Base-by-base conservation (phyloP, 2,329 filamentous ascomycete genomes). In the Venturia aucupariae region DNA sequence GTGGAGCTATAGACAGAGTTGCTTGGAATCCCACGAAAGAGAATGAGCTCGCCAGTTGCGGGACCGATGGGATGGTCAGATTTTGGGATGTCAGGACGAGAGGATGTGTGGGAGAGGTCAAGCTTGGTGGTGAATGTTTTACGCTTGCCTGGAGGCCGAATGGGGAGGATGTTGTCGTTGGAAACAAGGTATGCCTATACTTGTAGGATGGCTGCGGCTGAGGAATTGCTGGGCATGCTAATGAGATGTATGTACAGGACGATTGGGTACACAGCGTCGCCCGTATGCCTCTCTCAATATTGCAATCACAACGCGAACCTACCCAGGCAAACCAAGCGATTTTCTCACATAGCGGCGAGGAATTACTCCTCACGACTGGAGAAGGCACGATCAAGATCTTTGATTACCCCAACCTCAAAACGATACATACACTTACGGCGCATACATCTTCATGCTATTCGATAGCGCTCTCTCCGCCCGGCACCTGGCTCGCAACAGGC, bases 31-130 rank as follows among this genome's bases (percentile, higher is more conserved):
- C 90, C 0, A 82, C 83, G 65, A 89, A 87, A 72, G 90, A 93
- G 72, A 86, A 87, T 4, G 87, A 92, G 75, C 79, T 93, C 10
- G 90, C 87, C 68, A 91, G 87, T 72, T 82, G 90, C 63, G 89
- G 87, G 68, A 83, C 80, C 55, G 90, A 93, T 71, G 90, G 90
- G 1, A 83, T 87, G 39, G 86, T 90, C 66, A 86, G 88, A 72
- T 86, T 93, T 69, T 93, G 90, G 90, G 90, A 93, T 71, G 88
- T 92, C 15, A 81, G 89, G 69, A 88, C 83, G 65, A 90, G 89
- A 72, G 81, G 82, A 1, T 86, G 86, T 69, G 81, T 88, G 67
- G 89, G 88, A 62, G 87, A 90, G 72, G 81, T 90, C 46, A 86
- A 84, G 68, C 82, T 82, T 4, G 78, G 87, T 24, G 72, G 75